Evolutionary conservation across 345 rosid genomes (phyloP), one percentile per base, ranked within the genome.

Genomic region (Boechera retrofracta): DNA sequence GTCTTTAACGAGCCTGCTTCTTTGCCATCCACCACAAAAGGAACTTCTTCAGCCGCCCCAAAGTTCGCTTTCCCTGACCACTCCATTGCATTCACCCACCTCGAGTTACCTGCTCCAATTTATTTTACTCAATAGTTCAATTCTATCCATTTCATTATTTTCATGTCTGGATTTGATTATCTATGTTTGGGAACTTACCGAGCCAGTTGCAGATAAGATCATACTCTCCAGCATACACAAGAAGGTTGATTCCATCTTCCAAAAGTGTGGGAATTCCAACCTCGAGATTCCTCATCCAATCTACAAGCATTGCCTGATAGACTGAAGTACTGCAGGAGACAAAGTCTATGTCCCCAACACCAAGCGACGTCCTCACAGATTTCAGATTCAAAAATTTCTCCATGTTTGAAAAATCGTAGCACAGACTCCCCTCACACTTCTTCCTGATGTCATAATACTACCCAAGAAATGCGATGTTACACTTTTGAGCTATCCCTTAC

Each of bases 181-280:
- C 38, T 48, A 28, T 48, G 62, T 49, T 49, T 1, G 41, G 57
- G 55, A 72, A 75, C 86, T 79, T 78, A 95, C 99, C 99, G 28
- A 96, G 91, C 98, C 99, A 96, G 79, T 96, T 96, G 95, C 99
- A 96, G 82, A 96, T 93, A 81, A 96, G 94, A 86, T 96, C 98
- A 68, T 96, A 96, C 73, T 96, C 99, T 67, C 99, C 98, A 0
- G 99, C 97, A 78, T 96, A 96, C 32, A 96, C 86, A 32, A 96
- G 99, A 81, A 96, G 75, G 74, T 89, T 82, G 81, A 96, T 77
- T 72, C 99, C 97, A 67, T 96, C 98, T 85, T 93, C 93, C 2
- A 96, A 93, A 56, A 96, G 98, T 15, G 85, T 67, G 47, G 99
- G 99, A 82, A 96, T 96, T 57, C 98, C 93, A 3, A 78, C 86